Conservation (phyloP, 1,284 basidiomycete genomes). For the Volvariella surrecta region DNA sequence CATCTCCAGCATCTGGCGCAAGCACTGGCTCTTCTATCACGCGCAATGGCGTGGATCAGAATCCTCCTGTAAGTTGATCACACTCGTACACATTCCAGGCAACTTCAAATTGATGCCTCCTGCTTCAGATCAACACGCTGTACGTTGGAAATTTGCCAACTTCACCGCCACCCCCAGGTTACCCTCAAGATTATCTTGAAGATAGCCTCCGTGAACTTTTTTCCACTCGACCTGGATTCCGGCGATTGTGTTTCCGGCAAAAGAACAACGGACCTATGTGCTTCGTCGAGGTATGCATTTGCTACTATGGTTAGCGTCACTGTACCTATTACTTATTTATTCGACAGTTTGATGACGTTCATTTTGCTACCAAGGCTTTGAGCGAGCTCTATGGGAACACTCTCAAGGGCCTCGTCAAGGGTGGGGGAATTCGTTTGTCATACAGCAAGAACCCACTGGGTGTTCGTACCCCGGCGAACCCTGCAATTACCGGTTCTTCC, state of each 20-base stretch:
- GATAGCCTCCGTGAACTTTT: constrained; percentile 82
- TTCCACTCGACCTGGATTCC: constrained; percentile 71
- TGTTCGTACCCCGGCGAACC: constrained; percentile 70
- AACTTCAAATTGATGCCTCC: constrained; percentile 2
- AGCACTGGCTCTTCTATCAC: constrained; percentile 24
- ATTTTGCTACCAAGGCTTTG: constrained; percentile 77
- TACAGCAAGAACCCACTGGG: constrained; percentile 96
- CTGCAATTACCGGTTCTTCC: constrained; percentile 32
- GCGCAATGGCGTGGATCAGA: constrained; percentile 76
- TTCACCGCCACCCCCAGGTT: constrained; percentile 52
- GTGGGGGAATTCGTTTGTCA: constrained; percentile 89
- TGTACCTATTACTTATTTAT: constrained; percentile 10
- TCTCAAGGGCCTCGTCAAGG: constrained; percentile 85
- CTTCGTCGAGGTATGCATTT: constrained; percentile 74
- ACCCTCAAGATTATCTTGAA: constrained; percentile 75
- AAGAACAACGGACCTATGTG: constrained; percentile 98
- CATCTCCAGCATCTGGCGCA: constrained; percentile 44
- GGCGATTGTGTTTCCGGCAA: constrained; percentile 89
- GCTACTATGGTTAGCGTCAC: constrained; percentile 6
- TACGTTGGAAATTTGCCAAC: constrained; percentile 93
- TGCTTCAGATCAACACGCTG: constrained; percentile 75
- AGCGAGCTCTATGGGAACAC: constrained; percentile 89
- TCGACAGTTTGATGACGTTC: constrained; percentile 83
- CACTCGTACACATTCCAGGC: constrained; percentile 6
- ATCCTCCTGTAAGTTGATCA: constrained; percentile 60